Percentiles rank a stretch among this genome's conserved stretches.
Evolutionary conservation across 2,329 filamentous ascomycete genomes (phyloP).

Genomic region (Tetracladium maxilliforme): DNA sequence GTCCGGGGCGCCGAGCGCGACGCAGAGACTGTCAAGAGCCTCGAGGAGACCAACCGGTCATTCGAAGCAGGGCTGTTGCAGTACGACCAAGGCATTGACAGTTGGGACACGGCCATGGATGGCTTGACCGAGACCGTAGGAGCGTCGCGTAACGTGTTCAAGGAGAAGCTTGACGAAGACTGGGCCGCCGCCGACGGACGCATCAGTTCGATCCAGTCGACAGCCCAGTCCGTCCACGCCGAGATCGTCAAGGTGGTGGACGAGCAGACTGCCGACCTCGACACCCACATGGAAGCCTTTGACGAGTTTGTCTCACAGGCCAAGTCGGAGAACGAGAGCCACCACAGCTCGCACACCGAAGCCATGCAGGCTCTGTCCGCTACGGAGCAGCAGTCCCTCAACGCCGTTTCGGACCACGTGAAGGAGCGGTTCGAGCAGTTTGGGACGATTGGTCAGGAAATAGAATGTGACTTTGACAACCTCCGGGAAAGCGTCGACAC

Average conservation of each 20-base stretch:
- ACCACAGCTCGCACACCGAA: constrained; percentile 55
- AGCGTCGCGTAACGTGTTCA: constrained; percentile 62
- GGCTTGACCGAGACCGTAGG: constrained; percentile 56
- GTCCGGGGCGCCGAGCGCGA: constrained; percentile 48
- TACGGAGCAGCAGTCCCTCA: constrained; percentile 60
- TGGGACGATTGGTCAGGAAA: constrained; percentile 51
- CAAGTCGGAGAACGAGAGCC: constrained; percentile 62
- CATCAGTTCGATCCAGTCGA: constrained; percentile 69
- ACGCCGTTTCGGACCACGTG: constrained; percentile 56
- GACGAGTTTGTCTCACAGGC: constrained; percentile 84
- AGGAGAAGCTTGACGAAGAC: constrained; percentile 71
- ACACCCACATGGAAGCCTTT: constrained; percentile 74
- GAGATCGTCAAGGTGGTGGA: constrained; percentile 85
- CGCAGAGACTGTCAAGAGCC: constrained; percentile 43
- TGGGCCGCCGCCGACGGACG: constrained; percentile 67
- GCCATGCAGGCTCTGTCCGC: constrained; percentile 51
- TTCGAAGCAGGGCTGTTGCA: constrained; percentile 50
- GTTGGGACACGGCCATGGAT: constrained; percentile 57
- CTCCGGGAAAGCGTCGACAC: constrained; percentile 47
- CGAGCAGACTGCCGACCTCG: constrained; percentile 75
- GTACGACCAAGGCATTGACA: constrained; percentile 59
- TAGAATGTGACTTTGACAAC: constrained; percentile 41
- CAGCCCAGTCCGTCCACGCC: constrained; percentile 76
- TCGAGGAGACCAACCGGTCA: constrained; percentile 43
- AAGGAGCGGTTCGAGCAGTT: constrained; percentile 53